Evolutionary conservation across 352 stramenopile genomes (phyloP), one percentile per base, ranked within the genome.

Genomic region (Halophytophthora batemanensis): DNA sequence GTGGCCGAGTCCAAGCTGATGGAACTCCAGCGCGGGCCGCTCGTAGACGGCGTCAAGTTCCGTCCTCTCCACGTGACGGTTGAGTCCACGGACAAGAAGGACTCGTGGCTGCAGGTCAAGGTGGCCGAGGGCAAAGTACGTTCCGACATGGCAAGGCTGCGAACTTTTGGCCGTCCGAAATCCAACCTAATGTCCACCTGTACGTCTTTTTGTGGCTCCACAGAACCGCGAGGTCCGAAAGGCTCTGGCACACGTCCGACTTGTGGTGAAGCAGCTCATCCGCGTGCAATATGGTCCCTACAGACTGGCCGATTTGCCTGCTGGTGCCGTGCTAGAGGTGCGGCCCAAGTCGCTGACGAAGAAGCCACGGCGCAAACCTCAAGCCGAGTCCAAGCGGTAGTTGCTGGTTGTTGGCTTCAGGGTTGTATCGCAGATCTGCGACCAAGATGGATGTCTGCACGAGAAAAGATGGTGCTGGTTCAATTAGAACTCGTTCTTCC

Each of bases 161-260:
- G n/a, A n/a, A n/a, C n/a, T n/a, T n/a, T n/a, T n/a, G n/a, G n/a
- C n/a, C n/a, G n/a, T n/a, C n/a, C n/a, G n/a, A n/a, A n/a, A n/a
- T n/a, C n/a, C n/a, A n/a, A n/a, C n/a, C n/a, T 54, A n/a, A 6
- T 21, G n/a, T 34, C 40, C 25, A 10, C 6, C 19, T 42, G 10
- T 50, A 46, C 38, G 23, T 54, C 22, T 17, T 47, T 6, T 6
- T 61, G 28, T 47, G 59, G 25, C n/a, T n/a, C n/a, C n/a, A n/a
- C 52, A 95, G 87, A 96, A 97, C 70, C 81, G 87, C 28, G 88
- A 97, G 53, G 74, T 98, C 19, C 87, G 89, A 22, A 96, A 93
- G 54, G 84, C 89, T 1, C 65, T 96, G 28, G 79, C 82, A 8
- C 77, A 95, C 52, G 75, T 97, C 19, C 80, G 85, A 6, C 66